Evolutionary conservation across 2,329 filamentous ascomycete species (phyloP), one percentile per base, ranked within the genome.

Genomic region (Exophiala viscosa): DNA sequence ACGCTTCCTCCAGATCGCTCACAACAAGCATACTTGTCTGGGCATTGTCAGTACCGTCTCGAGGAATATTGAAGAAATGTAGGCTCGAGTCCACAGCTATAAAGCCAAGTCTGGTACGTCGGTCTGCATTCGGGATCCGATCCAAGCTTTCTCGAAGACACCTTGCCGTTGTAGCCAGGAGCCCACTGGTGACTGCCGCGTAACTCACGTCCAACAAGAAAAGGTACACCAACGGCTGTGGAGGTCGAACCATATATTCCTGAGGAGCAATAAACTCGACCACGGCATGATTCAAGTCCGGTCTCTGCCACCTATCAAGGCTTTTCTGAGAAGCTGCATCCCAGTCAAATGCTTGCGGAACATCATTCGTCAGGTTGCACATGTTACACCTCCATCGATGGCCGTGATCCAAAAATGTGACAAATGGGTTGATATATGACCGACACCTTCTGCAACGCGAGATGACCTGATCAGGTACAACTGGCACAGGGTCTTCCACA

Each of bases 341-440:
- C 93, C 93, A 99, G 69, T 99, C 93, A 62, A 99, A 99, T 34
- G 91, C 91, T 72, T 99, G 93, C n/a, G 93, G 93, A 35, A 97
- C 92, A 64, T 99, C 93, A 69, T 99, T 99, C 63, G 91, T 96
- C 60, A 99, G 78, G 71, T 96, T 97, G 73, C 93, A 99, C 91
- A 99, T 96, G 74, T 99, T 99, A 76, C 93, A 99, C 66, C 92
- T 86, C 93, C 93, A 99, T 67, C 93, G 83, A 73, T 99, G 93
- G 42, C 93, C 93, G 67, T 97, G 90, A 65, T 99, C 93, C 56
- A 99, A 76, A 75, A 99, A 99, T 42, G 89, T 90, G 54, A 95
- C 93, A 64, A 92, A 99, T 10, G 93, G 91, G 70, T 97, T 97
- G 77, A 97, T 97, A 70, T 97, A 97, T 50, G 92, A 93, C 63